Percentiles rank a stretch among this genome's conserved stretches.
Evolutionary conservation across 768 basidiomycete species (phyloP).

Genomic region (Phaeotremella fagi): DNA sequence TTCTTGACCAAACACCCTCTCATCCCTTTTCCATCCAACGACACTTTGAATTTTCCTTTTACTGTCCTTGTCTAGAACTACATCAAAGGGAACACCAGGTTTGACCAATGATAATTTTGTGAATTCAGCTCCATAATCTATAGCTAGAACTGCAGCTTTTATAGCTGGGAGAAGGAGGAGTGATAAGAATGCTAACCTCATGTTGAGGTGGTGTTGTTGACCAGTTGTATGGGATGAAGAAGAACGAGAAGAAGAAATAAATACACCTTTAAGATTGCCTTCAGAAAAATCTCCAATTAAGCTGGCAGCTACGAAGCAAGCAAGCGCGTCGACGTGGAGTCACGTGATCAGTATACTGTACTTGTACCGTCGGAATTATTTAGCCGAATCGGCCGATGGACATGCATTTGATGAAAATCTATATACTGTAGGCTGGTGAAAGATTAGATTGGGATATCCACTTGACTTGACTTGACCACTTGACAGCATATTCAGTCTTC

Average conservation of each 20-base stretch:
- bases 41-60: slow-evolving; percentile 89
- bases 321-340: background rate
- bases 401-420: too few species aligned
- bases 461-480: too few species aligned
- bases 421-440: too few species aligned
- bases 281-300: too few species aligned
- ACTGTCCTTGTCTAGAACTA: slow-evolving; percentile 91
- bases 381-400: background rate
- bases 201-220: too few species aligned
- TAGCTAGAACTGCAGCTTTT: slow-evolving; percentile 67
- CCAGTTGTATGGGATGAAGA: too few species aligned
- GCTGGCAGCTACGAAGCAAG: too few species aligned
- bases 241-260: too few species aligned
- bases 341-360: background rate
- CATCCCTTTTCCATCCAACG: slow-evolving; percentile 83
- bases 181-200: slow-evolving; percentile 7
- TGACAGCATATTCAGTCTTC: too few species aligned
- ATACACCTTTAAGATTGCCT: too few species aligned
- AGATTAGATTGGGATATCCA: too few species aligned
- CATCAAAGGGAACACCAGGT: slow-evolving; percentile 90
- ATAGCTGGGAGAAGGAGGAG: slow-evolving; percentile 35
- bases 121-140: slow-evolving; percentile 98
- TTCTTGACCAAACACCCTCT: slow-evolving; percentile 83
- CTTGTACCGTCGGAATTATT: background rate
- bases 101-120: slow-evolving; percentile 95